phyloP scores from a whole-genome alignment of 768 basidiomycete species.

The Phanerochaete sordida region DNA sequence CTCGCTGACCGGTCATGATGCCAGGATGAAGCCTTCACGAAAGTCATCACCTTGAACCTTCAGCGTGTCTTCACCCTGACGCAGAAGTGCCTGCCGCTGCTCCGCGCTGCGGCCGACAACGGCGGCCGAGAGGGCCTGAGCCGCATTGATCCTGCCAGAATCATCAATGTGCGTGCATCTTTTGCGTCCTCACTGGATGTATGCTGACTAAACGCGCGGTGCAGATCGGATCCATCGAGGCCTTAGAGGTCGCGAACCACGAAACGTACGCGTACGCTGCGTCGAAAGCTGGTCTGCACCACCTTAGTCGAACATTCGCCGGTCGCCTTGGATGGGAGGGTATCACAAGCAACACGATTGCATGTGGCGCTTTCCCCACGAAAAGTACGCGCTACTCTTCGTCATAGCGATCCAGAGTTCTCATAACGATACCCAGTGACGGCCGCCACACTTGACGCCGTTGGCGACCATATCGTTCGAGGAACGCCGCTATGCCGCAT shows the following conservation, averaged over 20 bases:
- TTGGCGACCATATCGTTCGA: constrained; percentile 40
- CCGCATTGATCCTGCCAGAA: constrained; percentile 47
- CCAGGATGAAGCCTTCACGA: constrained; percentile 55
- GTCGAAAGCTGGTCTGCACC: constrained; percentile 60
- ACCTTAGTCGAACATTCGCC: constrained; percentile 56
- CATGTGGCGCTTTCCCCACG: constrained; percentile 42
- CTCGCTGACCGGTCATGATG: neutral
- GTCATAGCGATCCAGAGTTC: neutral
- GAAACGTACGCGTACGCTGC: constrained; percentile 67
- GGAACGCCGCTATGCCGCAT: constrained; percentile 49
- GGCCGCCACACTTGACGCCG: constrained; percentile 43
- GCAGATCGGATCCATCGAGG: constrained; percentile 67
- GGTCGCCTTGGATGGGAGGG: constrained; percentile 52
- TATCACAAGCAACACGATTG: constrained; percentile 61
- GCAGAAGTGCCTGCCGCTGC: constrained; percentile 55
- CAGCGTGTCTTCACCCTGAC: constrained; percentile 63
- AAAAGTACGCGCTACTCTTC: constrained; percentile 24
- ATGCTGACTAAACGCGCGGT: neutral
- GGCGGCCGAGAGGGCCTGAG: constrained; percentile 33
- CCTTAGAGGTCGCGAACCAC: constrained; percentile 44
- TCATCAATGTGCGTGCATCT: constrained; percentile 50
- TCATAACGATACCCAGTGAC: constrained; percentile 40
- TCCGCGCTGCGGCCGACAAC: constrained; percentile 42
- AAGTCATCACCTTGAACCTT: constrained; percentile 59
- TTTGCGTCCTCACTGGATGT: neutral